Conservation (phyloP, 23 red algal species). For the Agarophyton chilense region DNA sequence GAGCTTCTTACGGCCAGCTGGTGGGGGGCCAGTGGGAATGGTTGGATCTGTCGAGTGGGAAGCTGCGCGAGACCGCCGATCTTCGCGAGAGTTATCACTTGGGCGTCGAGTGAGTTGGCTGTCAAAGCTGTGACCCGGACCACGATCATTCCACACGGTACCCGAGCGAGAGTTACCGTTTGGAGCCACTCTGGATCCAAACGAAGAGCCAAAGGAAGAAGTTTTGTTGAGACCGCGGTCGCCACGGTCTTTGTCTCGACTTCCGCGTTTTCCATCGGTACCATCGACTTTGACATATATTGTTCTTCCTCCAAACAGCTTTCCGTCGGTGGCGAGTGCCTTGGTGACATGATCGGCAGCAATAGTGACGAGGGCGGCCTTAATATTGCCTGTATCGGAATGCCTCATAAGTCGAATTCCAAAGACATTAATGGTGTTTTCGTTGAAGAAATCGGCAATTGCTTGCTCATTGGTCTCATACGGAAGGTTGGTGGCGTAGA, state of each 20-base stretch:
- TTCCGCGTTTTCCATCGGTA: slow-evolving; percentile 2
- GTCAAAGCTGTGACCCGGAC: slow-evolving; percentile 6
- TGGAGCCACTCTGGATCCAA: background rate
- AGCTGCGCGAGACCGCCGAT: slow-evolving; percentile 1
- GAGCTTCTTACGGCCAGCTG: slow-evolving; percentile 66
- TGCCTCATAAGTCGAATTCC: slow-evolving; percentile 42
- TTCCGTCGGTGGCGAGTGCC: slow-evolving; percentile 38
- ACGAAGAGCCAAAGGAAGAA: background rate
- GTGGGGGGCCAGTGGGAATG: slow-evolving; percentile 56
- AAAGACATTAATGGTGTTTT: background rate
- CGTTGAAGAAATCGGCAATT: slow-evolving; percentile 46
- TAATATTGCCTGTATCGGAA: slow-evolving; percentile 39
- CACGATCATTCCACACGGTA: background rate
- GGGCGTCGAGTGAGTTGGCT: slow-evolving; percentile 4
- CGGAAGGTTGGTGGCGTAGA: slow-evolving; percentile 44
- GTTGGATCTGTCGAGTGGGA: slow-evolving; percentile 46
- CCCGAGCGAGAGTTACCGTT: slow-evolving; percentile 1
- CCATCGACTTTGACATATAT: slow-evolving; percentile 64
- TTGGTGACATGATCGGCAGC: slow-evolving; percentile 2
- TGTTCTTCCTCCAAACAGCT: slow-evolving; percentile 31
- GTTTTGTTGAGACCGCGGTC: background rate
- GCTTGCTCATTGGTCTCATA: slow-evolving; percentile 28
- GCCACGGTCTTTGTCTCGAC: slow-evolving; percentile 5
- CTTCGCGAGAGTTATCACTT: slow-evolving; percentile 5
- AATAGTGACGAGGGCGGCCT: slow-evolving; percentile 53